Evolutionary conservation across 2,329 filamentous ascomycete genomes (phyloP).

Genomic region (Neonectria punicea): DNA sequence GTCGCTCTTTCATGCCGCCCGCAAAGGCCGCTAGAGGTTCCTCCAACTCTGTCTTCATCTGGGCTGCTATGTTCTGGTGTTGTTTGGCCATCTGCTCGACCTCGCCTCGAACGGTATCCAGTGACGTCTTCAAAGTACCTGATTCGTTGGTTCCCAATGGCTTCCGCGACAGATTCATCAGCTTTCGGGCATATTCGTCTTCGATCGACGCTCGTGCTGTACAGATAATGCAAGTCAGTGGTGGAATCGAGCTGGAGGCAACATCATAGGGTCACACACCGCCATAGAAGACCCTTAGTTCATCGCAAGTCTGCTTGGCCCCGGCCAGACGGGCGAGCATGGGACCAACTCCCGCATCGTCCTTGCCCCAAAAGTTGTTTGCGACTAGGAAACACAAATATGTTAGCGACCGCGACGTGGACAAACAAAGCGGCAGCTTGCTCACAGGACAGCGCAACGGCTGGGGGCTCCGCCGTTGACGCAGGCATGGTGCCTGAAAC

Average conservation of each 20-base stretch:
- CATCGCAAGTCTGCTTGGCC: constrained; percentile 94
- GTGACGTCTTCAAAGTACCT: constrained; percentile 82
- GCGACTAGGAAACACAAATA: constrained; percentile 69
- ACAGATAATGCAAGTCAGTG: constrained; percentile 1
- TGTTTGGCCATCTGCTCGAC: constrained; percentile 94
- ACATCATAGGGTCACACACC: constrained; percentile 59
- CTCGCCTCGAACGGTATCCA: constrained; percentile 89
- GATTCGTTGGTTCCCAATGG: constrained; percentile 87
- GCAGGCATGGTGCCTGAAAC: constrained; percentile 64
- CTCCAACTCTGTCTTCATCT: constrained; percentile 97
- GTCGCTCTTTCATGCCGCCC: constrained; percentile 93
- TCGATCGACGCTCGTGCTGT: constrained; percentile 90
- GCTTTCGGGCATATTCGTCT: constrained; percentile 93
- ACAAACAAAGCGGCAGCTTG: background rate
- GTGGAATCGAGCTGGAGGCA: no score
- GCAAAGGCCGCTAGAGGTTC: constrained; percentile 92
- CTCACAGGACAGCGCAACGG: constrained; percentile 75
- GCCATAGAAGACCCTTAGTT: constrained; percentile 90
- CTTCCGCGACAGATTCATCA: constrained; percentile 87
- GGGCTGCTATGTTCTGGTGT: constrained; percentile 86
- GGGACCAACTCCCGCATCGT: constrained; percentile 93
- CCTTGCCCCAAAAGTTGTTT: constrained; percentile 99
- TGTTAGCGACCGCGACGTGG: constrained; percentile 28
- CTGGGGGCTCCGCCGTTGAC: constrained; percentile 69
- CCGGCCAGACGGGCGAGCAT: constrained; percentile 94